A percentile compares a stretch with the other conserved stretches of the same genome.
phyloP scores from a whole-genome alignment of 495 filamentous ascomycete species.

The Penicillium manginii region DNA sequence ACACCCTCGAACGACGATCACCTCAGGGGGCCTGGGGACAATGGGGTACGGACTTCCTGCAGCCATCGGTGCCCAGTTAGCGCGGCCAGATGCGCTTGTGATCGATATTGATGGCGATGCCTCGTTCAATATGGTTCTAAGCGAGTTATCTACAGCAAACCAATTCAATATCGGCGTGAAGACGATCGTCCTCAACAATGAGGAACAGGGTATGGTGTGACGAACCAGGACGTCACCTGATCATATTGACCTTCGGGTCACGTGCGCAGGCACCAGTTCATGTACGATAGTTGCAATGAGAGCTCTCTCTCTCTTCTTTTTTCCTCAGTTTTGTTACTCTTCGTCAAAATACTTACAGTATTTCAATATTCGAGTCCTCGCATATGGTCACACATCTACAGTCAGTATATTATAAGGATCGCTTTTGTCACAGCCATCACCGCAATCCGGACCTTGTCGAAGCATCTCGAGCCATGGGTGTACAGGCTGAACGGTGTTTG shows the following conservation, averaged over 20 bases:
- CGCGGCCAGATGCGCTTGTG: slow-evolving; percentile 81
- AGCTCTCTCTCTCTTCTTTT: no score
- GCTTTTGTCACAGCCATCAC: slow-evolving; percentile 86
- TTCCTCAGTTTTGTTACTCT: no score
- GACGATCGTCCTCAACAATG: slow-evolving; percentile 91
- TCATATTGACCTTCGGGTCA: no score
- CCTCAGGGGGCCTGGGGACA: slow-evolving; percentile 88
- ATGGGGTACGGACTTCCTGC: slow-evolving; percentile 95
- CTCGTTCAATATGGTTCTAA: slow-evolving; percentile 94
- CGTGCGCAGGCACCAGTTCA: no score
- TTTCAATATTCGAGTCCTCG: no score
- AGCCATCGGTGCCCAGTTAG: slow-evolving; percentile 93
- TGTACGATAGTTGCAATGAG: no score
- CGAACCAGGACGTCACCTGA: no score
- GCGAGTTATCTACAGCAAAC: slow-evolving; percentile 85
- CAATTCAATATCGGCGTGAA: slow-evolving; percentile 95
- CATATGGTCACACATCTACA: slow-evolving; percentile 99
- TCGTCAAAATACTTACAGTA: no score
- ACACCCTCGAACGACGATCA: slow-evolving; percentile 85
- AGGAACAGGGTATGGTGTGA: slow-evolving; percentile 89
- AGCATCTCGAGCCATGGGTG: slow-evolving; percentile 1
- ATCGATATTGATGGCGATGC: slow-evolving; percentile 96
- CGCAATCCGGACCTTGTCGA: not conserved
- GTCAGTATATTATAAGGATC: slow-evolving; percentile 88
- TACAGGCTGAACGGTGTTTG: not conserved